Conservation (phyloP, 1,284 basidiomycete species). For the Farysia itapuensis region DNA sequence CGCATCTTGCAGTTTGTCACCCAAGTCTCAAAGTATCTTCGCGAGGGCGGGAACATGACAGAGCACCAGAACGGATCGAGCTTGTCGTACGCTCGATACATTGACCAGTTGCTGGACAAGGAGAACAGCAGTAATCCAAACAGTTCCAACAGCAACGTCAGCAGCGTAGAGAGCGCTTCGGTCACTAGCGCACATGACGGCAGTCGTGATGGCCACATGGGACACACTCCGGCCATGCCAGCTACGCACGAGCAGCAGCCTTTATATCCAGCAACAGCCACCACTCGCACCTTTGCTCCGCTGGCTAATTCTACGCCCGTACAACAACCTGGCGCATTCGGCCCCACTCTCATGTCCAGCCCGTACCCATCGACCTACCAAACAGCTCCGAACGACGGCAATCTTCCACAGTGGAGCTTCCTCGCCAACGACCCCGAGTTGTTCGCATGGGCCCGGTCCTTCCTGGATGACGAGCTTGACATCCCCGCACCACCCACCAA, state of each 20-base stretch:
- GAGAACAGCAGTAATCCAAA: conserved; percentile 2
- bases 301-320: no score
- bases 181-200: background rate
- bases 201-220: background rate
- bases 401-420: conserved; percentile 16
- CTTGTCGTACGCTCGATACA: conserved; percentile 22
- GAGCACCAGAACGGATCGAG: conserved; percentile 28
- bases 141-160: background rate
- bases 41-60: conserved; percentile 21
- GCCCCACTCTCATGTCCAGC: background rate
- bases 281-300: background rate
- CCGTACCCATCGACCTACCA: background rate
- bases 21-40: conserved; percentile 18
- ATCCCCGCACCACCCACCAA: background rate
- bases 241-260: background rate
- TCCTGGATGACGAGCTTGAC: conserved; percentile 25
- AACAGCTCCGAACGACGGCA: conserved; percentile 1
- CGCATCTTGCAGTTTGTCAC: conserved; percentile 16
- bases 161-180: conserved; percentile 1
- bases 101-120: conserved; percentile 21
- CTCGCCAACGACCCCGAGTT: conserved; percentile 25
- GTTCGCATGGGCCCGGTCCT: conserved; percentile 26
- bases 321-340: background rate
- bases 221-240: background rate
- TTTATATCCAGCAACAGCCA: background rate